Evolutionary conservation across 495 filamentous ascomycete species (phyloP).

Genomic region (Tuber microsphaerosporum): DNA sequence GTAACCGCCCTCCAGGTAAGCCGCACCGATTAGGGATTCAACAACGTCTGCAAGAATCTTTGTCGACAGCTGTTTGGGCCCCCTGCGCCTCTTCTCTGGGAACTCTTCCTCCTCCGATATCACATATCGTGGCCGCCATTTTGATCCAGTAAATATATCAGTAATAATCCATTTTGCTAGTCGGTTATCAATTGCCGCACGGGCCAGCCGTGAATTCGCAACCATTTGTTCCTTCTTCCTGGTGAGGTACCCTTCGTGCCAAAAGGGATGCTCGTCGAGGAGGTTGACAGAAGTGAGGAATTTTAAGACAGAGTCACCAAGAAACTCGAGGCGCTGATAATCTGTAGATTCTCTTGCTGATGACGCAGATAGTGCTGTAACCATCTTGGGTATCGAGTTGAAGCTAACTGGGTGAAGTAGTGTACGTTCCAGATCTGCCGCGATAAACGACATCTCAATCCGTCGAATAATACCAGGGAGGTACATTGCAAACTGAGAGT

Average conservation of each 20-base stretch:
- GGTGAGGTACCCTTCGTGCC: constrained; percentile 74
- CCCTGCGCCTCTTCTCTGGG: neutral
- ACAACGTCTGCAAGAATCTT: constrained; percentile 88
- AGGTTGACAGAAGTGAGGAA: constrained; percentile 61
- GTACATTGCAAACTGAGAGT: constrained; percentile 60
- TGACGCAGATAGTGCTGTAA: constrained; percentile 67
- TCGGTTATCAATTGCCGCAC: constrained; percentile 55
- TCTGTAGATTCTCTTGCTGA: constrained; percentile 55
- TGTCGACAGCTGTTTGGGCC: constrained; percentile 50
- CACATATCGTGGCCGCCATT: constrained; percentile 64
- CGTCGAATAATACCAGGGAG: constrained; percentile 67
- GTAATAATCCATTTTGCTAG: constrained; percentile 70
- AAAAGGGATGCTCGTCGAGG: constrained; percentile 58
- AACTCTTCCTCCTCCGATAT: constrained; percentile 46
- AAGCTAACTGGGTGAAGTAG: constrained; percentile 55
- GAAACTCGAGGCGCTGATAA: constrained; percentile 83
- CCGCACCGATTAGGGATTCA: constrained; percentile 74
- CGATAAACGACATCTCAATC: constrained; percentile 60
- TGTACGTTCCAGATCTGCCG: constrained; percentile 54
- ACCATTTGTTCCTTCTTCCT: constrained; percentile 61
- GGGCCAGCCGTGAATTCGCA: constrained; percentile 61
- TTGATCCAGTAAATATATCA: constrained; percentile 57
- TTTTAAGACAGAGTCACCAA: constrained; percentile 85
- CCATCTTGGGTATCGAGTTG: constrained; percentile 51
- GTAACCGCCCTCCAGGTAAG: constrained; percentile 64